Evolutionary conservation across 2,329 filamentous ascomycete species (phyloP).

Genomic region (Lachnellula occidentalis): DNA sequence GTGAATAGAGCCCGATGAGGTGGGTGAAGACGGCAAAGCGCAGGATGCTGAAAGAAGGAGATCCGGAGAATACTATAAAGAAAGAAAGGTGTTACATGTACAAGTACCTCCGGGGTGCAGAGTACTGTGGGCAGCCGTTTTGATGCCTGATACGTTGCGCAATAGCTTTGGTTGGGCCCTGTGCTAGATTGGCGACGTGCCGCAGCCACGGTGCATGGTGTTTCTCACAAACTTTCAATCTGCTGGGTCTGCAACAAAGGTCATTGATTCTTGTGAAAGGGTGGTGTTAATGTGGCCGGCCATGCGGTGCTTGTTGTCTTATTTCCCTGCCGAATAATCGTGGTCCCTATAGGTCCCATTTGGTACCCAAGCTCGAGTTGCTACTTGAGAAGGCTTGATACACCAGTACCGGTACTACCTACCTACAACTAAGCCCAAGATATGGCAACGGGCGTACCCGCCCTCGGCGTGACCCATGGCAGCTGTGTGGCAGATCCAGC

Average conservation of each 20-base stretch:
- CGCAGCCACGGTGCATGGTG: neutral
- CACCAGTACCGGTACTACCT: neutral
- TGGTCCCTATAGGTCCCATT: too few relatives aligned
- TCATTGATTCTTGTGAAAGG: neutral
- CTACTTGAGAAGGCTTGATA: neutral
- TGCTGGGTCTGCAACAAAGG: neutral
- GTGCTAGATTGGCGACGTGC: constrained; percentile 3
- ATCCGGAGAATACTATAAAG: neutral
- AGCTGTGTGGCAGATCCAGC: neutral
- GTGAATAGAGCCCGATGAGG: constrained; percentile 8
- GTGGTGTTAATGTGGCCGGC: too few relatives aligned
- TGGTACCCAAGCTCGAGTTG: too few relatives aligned
- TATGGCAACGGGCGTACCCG: neutral
- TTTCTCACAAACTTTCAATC: neutral
- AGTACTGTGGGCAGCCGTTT: neutral
- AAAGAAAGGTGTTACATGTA: neutral
- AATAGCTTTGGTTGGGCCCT: neutral
- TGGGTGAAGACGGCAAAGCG: constrained; percentile 9
- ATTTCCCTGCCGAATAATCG: too few relatives aligned
- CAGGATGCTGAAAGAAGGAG: constrained; percentile 4
- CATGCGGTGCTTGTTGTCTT: too few relatives aligned
- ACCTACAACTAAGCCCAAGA: neutral
- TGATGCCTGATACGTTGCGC: neutral
- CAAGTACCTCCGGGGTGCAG: neutral
- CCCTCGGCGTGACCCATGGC: neutral